Evolutionary conservation across 2,329 filamentous ascomycete genomes (phyloP), one percentile per base, ranked within the genome.

Genomic region (Phoma sp.): DNA sequence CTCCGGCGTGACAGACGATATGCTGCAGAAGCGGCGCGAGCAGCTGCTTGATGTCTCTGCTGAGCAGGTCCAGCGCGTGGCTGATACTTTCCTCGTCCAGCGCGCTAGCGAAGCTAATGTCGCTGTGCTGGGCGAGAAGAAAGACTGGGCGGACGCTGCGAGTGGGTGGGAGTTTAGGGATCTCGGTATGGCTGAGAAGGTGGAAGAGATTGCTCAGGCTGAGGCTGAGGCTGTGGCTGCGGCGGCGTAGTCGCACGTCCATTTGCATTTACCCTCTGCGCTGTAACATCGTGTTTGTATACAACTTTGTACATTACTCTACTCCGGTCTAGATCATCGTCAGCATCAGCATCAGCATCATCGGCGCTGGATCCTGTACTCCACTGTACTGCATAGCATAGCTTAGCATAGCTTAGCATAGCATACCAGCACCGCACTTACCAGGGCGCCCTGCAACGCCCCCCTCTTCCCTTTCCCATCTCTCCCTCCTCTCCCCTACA

Each of bases 1-100:
- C 69, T 90, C 87, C 27, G 92, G 92, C 12, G 84, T 99, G 32
- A 91, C 90, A 1, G 86, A 95, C 56, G 89, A 92, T 67, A 96
- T 98, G 92, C 88, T 90, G 70, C 92, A 97, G 78, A 84, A 80
- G 67, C 87, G 91, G 74, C 84, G 95, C 64, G 90, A 95, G 76
- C 87, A 89, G 70, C 81, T 99, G 53, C 82, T 99, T 4, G 94
- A 97, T 73, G 93, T 97, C 35, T 91, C 85, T 2, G 87, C 86
- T 58, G 85, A 89, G 61, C 88, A 96, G 65, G 90, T 99, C 9
- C 87, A 88, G 58, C 82, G 88, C 37, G 93, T 88, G 12, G 95
- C 95, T 0, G 88, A 96, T 67, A 85, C 86, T 66, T 96, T 92
- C 73, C 80, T 96, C 13, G 88, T 96, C 25, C 85, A 91, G 40